Evolutionary conservation across 2,329 filamentous ascomycete genomes (phyloP), one percentile per base, ranked within the genome.

Genomic region (Aspergillus aculeatus): DNA sequence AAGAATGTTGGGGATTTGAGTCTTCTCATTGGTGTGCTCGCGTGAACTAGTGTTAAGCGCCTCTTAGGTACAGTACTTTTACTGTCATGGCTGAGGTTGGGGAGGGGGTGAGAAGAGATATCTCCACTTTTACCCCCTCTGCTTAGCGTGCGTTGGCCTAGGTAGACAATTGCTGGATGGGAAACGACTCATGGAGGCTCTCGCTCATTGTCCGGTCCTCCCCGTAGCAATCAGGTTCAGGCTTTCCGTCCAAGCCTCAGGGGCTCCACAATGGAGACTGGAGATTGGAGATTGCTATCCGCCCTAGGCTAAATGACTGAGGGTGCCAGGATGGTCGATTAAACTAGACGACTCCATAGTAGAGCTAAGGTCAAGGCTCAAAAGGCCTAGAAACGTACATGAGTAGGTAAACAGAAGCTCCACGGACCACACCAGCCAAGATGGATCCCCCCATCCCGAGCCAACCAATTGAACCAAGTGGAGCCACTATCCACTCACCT

Each of bases 381-480:
- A 53, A 41, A 29, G 51, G 32, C 51, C 41, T 44, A 53, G 38
- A 53, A 29, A 29, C 26, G 26, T n/a, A n/a, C n/a, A n/a, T n/a
- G n/a, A n/a, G n/a, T 10, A 41, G 26, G 16, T 53, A 23, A 35
- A 41, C 29, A 52, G 50, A 21, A 26, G 26, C 53, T 55, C 53
- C 53, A 55, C 53, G 53, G 53, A 26, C 53, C 53, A 47, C 53
- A 31, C 53, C 41, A 44, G 53, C 53, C 53, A 55, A 35, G 44
- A 44, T 48, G 26, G 26, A 29, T 29, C 26, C 26, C 26, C 35
- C 53, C 23, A 47, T 48, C 11, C 16, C 53, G 47, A 47, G 29
- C 53, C 32, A 55, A 48, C 21, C 26, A 29, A 6, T 55, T 16
- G 44, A 29, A 32, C 53, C n/a, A 55, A 48, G 44, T 55, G 53